These are phyloP conservation scores for Xylariales sp. DNA, from an alignment of 2,329 filamentous ascomycete species.

Conservation along the genomic window DNA sequence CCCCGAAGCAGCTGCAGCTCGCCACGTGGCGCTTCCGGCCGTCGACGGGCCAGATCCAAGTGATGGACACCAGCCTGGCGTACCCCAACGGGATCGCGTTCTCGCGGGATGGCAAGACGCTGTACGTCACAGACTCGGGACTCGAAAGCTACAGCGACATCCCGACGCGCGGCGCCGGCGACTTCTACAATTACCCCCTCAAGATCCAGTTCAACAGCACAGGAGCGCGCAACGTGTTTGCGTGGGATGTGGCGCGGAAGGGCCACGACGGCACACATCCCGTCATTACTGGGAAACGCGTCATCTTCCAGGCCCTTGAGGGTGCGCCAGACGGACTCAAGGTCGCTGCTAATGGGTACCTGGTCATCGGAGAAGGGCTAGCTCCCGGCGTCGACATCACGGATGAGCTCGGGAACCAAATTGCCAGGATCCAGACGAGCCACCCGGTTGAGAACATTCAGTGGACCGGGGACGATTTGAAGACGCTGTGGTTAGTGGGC, in stretches of 20 bases:
- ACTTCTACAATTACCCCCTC: constrained; percentile 32
- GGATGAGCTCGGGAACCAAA: constrained; percentile 52
- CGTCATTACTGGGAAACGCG: constrained; percentile 53
- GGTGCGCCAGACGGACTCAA: constrained; percentile 58
- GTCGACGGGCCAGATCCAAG: constrained; percentile 48
- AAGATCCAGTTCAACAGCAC: constrained; percentile 29
- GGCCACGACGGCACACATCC: constrained; percentile 42
- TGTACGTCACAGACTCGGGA: constrained; percentile 57
- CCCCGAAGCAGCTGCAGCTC: constrained; percentile 46
- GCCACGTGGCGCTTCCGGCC: constrained; percentile 55
- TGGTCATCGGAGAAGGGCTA: constrained; percentile 47
- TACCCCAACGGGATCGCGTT: constrained; percentile 58
- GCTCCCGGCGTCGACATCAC: constrained; percentile 56
- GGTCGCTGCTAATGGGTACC: constrained; percentile 54
- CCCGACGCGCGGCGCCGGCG: constrained; percentile 41
- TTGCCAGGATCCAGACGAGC: constrained; percentile 56
- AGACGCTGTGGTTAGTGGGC: constrained; percentile 26
- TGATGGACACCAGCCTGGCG: constrained; percentile 54
- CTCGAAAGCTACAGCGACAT: constrained; percentile 41
- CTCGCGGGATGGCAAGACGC: constrained; percentile 52
- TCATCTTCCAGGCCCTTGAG: constrained; percentile 54
- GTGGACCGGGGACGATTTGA: constrained; percentile 53
- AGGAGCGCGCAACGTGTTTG: constrained; percentile 50
- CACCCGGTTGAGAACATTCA: constrained; percentile 58
- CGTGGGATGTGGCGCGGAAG: constrained; percentile 50